Evolutionary conservation across 352 stramenopile genomes (phyloP).

Genomic region (Globisporangium orthogonon): DNA sequence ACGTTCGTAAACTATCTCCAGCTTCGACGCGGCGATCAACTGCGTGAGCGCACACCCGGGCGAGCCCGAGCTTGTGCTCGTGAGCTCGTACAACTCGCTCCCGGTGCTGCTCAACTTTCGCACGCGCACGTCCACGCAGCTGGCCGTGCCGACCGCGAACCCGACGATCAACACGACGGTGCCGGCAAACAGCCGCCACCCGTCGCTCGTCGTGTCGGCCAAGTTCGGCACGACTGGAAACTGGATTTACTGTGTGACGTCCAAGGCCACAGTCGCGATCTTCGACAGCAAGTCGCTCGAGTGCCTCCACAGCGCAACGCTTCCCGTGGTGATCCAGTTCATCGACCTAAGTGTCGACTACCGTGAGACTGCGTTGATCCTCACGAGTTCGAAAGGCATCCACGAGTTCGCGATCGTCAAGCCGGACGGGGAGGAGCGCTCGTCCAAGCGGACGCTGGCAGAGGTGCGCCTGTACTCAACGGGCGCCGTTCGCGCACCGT

Average conservation of each 20-base stretch:
- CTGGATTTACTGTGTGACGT: slow-evolving; percentile 66
- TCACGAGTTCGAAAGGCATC: slow-evolving; percentile 73
- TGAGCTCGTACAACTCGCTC: slow-evolving; percentile 50
- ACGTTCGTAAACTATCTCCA: background rate
- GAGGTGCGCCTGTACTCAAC: slow-evolving; percentile 56
- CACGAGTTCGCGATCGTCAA: slow-evolving; percentile 42
- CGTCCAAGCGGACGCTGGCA: slow-evolving; percentile 16
- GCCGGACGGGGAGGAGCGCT: background rate
- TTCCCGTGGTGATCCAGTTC: slow-evolving; percentile 57
- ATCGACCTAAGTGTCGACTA: slow-evolving; percentile 56
- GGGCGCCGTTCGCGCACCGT: slow-evolving; percentile 63
- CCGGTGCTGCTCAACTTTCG: slow-evolving; percentile 48
- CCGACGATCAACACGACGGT: slow-evolving; percentile 37
- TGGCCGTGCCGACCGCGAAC: slow-evolving; percentile 43
- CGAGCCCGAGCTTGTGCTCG: slow-evolving; percentile 45
- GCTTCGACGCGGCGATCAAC: slow-evolving; percentile 53
- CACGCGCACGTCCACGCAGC: slow-evolving; percentile 20
- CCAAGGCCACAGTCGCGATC: slow-evolving; percentile 57
- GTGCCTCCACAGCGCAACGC: slow-evolving; percentile 37
- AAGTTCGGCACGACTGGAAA: slow-evolving; percentile 41
- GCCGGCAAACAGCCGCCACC: slow-evolving; percentile 45
- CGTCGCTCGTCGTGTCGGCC: slow-evolving; percentile 43
- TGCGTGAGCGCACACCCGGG: slow-evolving; percentile 44
- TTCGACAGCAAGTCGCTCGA: slow-evolving; percentile 42
- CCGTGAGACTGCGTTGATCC: slow-evolving; percentile 37